phyloP scores from a whole-genome alignment of 1,139 yeast genomes.

The Zhuliangozyma parablackwelliae region DNA sequence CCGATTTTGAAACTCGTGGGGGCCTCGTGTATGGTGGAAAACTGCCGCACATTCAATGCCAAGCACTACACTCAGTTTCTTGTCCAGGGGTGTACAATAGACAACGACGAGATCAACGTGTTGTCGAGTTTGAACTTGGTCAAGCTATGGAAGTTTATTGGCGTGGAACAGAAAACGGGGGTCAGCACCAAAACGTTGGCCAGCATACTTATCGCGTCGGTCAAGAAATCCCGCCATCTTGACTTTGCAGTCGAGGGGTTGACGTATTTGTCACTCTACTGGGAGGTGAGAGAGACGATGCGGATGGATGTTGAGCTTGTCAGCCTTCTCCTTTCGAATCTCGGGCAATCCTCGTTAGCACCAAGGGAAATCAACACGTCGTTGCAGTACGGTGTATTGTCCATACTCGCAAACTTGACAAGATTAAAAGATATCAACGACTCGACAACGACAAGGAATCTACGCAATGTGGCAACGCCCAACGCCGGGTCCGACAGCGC shows the following conservation, averaged over 20 bases:
- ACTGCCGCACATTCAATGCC: constrained; percentile 30
- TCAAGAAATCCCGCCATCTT: constrained; percentile 11
- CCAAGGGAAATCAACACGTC: constrained; percentile 4
- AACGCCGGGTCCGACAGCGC: constrained; percentile 15
- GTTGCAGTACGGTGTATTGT: constrained; percentile 34
- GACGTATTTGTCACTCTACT: constrained; percentile 42
- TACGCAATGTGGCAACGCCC: constrained; percentile 34
- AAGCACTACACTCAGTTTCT: constrained; percentile 26
- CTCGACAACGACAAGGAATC: constrained; percentile 17
- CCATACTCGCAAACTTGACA: constrained; percentile 35
- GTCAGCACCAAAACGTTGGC: constrained; percentile 19
- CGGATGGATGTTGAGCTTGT: constrained; percentile 31
- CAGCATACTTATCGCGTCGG: constrained; percentile 14
- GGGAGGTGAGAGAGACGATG: constrained; percentile 23
- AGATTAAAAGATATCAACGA: constrained; percentile 19
- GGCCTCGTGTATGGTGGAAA: constrained; percentile 34
- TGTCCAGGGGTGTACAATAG: constrained; percentile 5
- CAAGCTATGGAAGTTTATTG: constrained; percentile 43
- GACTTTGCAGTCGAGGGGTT: constrained; percentile 40
- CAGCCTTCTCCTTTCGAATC: constrained; percentile 13
- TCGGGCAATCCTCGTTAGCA: constrained; percentile 1
- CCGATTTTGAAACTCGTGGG: constrained; percentile 23
- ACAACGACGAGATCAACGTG: constrained; percentile 18
- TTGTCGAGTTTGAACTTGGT: constrained; percentile 32
- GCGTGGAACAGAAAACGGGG: constrained; percentile 17